phyloP scores from a whole-genome alignment of 306 rosid species.

The Quercus mongolica region DNA sequence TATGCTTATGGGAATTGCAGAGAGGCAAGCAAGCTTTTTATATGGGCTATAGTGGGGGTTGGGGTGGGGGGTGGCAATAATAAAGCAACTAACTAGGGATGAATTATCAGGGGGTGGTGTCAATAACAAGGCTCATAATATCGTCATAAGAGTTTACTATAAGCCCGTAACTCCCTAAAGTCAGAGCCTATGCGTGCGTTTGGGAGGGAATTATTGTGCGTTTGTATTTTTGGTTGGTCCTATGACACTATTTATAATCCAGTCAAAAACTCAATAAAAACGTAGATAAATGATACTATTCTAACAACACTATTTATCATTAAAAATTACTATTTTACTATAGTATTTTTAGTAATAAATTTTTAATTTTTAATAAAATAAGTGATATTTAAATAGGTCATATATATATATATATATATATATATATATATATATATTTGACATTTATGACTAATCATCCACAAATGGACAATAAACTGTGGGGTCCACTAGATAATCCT shows the following conservation, averaged over 20 bases:
- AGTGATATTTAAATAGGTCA: accelerated
- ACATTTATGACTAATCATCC: background rate
- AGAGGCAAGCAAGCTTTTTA: background rate
- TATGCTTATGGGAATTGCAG: background rate
- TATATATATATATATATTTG: too few relatives aligned
- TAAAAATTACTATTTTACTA: too few relatives aligned
- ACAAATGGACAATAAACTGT: background rate
- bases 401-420: background rate
- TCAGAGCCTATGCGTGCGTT: background rate
- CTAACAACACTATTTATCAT: accelerated
- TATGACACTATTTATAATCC: accelerated
- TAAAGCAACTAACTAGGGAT: too few relatives aligned
- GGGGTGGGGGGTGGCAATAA: background rate
- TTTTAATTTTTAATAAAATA: too few relatives aligned
- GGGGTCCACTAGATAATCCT: background rate
- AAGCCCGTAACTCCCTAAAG: background rate
- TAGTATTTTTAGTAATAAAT: accelerated
- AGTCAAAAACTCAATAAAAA: accelerated
- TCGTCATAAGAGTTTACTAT: background rate
- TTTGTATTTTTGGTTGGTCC: accelerated
- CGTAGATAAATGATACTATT: accelerated
- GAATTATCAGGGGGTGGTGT: too few relatives aligned
- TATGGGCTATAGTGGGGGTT: background rate
- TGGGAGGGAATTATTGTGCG: too few relatives aligned
- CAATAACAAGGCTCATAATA: background rate